A percentile compares a stretch with the other conserved stretches of the same genome.
These are phyloP conservation scores for Dimargaris cristalligena DNA, from an alignment of 192 early-diverging fungal species.

Conservation along the genomic window DNA sequence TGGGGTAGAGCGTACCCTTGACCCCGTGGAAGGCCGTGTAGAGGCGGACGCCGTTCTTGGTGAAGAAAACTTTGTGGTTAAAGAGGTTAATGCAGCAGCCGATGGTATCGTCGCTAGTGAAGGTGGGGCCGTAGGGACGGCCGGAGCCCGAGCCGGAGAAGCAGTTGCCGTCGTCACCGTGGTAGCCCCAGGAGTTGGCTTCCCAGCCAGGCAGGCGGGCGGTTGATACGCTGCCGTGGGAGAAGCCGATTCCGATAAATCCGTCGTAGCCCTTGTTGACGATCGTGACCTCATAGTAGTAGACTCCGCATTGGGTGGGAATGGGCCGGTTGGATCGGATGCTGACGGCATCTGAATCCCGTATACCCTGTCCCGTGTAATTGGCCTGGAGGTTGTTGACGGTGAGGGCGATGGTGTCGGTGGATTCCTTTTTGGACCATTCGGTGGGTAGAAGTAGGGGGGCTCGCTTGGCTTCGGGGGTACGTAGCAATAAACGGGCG, in stretches of 20 bases:
- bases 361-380: constrained; percentile 39
- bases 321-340: constrained; percentile 68
- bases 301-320: constrained; percentile 70
- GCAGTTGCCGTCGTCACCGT: constrained; percentile 84
- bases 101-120: constrained; percentile 80
- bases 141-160: constrained; percentile 66
- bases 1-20: constrained; percentile 29
- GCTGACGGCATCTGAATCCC: constrained; percentile 66
- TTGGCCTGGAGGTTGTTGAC: constrained; percentile 17
- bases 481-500: not conserved
- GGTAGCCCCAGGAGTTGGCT: constrained; percentile 82
- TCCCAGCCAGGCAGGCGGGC: constrained; percentile 86
- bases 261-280: constrained; percentile 77
- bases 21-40: constrained; percentile 35
- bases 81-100: constrained; percentile 87
- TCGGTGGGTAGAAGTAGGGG: not conserved
- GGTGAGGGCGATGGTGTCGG: not conserved
- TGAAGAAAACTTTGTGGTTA: constrained; percentile 64
- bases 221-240: constrained; percentile 28
- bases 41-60: constrained; percentile 71
- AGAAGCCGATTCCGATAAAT: constrained; percentile 86
- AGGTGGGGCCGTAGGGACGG: constrained; percentile 68
- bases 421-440: constrained; percentile 1
- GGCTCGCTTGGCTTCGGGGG: constrained; percentile 5
- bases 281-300: constrained; percentile 80